Base-by-base conservation (phyloP, 2,329 filamentous ascomycete species). In the Furcasterigmium sp. region DNA sequence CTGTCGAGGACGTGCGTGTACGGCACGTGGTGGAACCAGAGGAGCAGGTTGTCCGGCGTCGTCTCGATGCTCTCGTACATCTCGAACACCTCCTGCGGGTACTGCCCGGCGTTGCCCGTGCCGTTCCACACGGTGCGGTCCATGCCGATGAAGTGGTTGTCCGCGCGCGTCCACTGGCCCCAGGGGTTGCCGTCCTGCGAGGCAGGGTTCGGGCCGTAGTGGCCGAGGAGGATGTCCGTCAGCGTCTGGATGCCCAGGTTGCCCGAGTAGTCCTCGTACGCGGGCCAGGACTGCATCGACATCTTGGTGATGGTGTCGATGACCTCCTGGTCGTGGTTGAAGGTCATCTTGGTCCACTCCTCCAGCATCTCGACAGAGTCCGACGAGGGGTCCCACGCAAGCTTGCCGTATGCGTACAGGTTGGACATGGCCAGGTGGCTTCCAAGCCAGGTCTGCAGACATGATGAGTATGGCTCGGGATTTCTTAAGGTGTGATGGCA, bases 1-100 rank as follows among this genome's bases (percentile, higher is more conserved):
- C 74, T 78, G 9, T 80, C 69, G 2, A 87, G 70, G 7, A 57
- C 60, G 30, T 84, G 76, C 0, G 78, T 84, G 56, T 85, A 88
- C 4, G 75, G 73, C 0, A 87, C 80, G 54, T 88, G 84, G 57
- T 87, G 84, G 62, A 87, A 87, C 84, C 84, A 88, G 3, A 87
- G 66, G 3, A 87, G 60, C 1, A 87, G 64, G 18, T 87, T 68
- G 47, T 87, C 84, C 0, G 83, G 82, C 0, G 83, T 87, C 0
- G 76, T 82, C 13, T 75, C 70, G 15, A 80, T 64, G 35, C 73
- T 62, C 51, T 87, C 83, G 55, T 74, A 87, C 52, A 65, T 59
- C 3, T 64, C 57, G 0, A 78, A 76, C 1, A 87, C 59, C 46
- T 83, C 76, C 0, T 70, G 51, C 0, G 82, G 81, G 53, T 87